These are phyloP conservation scores for Lactifluus hygrophoroides DNA, from an alignment of 768 basidiomycete genomes.

Conservation along the genomic window DNA sequence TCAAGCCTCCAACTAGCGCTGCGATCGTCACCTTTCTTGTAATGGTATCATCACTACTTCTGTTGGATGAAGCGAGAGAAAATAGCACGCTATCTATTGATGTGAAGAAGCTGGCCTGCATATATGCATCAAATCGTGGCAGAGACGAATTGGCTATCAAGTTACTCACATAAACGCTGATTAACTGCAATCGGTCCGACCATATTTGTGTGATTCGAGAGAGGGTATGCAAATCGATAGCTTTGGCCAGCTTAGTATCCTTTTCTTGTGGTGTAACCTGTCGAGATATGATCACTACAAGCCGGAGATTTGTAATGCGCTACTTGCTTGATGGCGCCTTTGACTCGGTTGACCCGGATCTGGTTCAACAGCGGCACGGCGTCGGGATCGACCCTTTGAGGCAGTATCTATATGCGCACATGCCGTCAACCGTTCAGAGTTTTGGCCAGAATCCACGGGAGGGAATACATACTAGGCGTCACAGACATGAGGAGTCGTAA, in stretches of 20 bases:
- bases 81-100: conserved; percentile 17
- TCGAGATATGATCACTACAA: background rate
- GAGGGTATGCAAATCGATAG: conserved; percentile 8
- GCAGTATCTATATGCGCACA: background rate
- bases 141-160: background rate
- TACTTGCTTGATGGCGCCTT: background rate
- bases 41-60: background rate
- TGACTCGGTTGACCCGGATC: background rate
- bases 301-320: background rate
- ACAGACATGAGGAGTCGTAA: background rate
- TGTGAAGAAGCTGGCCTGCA: conserved; percentile 15
- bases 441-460: background rate
- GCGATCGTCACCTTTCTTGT: conserved; percentile 8
- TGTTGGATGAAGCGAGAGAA: conserved; percentile 11
- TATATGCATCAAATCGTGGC: background rate
- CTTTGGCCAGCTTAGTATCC: background rate
- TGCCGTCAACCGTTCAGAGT: background rate
- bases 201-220: conserved; percentile 11
- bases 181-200: conserved; percentile 12
- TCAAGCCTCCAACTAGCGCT: conserved; percentile 8
- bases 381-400: background rate
- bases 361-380: background rate
- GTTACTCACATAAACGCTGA: conserved; percentile 14
- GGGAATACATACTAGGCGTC: background rate
- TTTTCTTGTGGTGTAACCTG: background rate